Conservation (phyloP, 768 basidiomycete species). For the Crucibulum laeve region DNA sequence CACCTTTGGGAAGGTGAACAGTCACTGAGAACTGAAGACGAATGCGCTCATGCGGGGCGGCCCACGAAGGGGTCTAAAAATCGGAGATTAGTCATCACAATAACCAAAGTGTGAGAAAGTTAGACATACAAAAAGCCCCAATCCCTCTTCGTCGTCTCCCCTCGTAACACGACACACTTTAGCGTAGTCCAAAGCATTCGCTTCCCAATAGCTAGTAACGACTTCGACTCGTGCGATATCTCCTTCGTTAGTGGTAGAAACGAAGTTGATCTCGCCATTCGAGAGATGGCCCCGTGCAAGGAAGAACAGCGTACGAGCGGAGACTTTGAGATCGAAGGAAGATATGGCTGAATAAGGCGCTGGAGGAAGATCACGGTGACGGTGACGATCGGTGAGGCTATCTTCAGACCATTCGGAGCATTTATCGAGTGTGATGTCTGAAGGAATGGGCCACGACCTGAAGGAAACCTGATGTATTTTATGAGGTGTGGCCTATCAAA, state of each 20-base stretch:
- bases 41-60: not conserved
- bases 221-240: conserved; percentile 22
- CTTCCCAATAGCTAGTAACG: conserved; percentile 14
- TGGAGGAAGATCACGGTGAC: not conserved
- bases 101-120: not conserved
- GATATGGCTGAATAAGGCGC: not conserved
- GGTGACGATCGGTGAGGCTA: too few relatives aligned
- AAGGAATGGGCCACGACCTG: not conserved
- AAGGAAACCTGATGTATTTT: too few relatives aligned
- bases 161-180: conserved; percentile 25
- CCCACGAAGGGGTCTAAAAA: not conserved
- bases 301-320: conserved; percentile 21
- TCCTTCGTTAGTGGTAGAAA: conserved; percentile 14
- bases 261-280: conserved; percentile 19
- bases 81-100: not conserved
- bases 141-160: conserved; percentile 19
- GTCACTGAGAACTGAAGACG: not conserved
- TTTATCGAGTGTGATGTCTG: not conserved
- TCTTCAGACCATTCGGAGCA: not conserved
- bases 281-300: conserved; percentile 20
- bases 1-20: not conserved
- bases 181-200: conserved; percentile 15
- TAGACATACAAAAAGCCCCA: conserved; percentile 31
- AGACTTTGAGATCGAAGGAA: conserved; percentile 7
- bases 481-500: too few relatives aligned